phyloP scores from a whole-genome alignment of 2,329 filamentous ascomycete species.

The Penicillium sp. region DNA sequence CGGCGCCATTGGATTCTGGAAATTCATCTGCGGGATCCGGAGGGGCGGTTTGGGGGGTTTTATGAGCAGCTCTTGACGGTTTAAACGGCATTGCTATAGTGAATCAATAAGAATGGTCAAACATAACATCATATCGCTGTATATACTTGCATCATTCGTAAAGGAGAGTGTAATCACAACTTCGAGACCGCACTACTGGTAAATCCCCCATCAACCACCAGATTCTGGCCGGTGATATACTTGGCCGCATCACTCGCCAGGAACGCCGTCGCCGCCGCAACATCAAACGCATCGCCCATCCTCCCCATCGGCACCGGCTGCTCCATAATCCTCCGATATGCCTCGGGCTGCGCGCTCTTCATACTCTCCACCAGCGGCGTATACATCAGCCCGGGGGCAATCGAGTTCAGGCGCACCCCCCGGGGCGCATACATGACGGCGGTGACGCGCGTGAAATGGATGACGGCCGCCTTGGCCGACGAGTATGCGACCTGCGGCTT shows the following conservation, averaged over 20 bases:
- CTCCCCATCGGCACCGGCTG: constrained; percentile 36
- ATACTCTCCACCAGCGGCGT: constrained; percentile 57
- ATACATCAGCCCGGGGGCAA: background rate
- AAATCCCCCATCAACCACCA: constrained; percentile 45
- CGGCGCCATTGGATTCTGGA: constrained; percentile 58
- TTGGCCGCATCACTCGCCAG: constrained; percentile 34
- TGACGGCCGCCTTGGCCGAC: background rate
- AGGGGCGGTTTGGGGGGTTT: constrained; percentile 49
- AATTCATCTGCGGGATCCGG: constrained; percentile 52
- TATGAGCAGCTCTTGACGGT: constrained; percentile 44
- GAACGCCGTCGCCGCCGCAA: constrained; percentile 41
- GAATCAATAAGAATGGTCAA: background rate
- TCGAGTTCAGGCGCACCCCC: background rate
- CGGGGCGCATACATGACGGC: background rate
- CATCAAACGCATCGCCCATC: constrained; percentile 41
- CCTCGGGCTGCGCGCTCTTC: constrained; percentile 53
- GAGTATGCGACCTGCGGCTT: background rate
- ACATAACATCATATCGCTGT: background rate
- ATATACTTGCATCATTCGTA: background rate
- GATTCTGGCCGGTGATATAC: constrained; percentile 43
- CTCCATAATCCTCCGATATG: constrained; percentile 29
- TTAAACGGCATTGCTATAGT: background rate
- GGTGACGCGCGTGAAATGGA: background rate
- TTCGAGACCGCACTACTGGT: constrained; percentile 20
- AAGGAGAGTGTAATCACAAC: background rate